Evolutionary conservation across 2,329 filamentous ascomycete genomes (phyloP).

Genomic region (Phialocephala subalpina): DNA sequence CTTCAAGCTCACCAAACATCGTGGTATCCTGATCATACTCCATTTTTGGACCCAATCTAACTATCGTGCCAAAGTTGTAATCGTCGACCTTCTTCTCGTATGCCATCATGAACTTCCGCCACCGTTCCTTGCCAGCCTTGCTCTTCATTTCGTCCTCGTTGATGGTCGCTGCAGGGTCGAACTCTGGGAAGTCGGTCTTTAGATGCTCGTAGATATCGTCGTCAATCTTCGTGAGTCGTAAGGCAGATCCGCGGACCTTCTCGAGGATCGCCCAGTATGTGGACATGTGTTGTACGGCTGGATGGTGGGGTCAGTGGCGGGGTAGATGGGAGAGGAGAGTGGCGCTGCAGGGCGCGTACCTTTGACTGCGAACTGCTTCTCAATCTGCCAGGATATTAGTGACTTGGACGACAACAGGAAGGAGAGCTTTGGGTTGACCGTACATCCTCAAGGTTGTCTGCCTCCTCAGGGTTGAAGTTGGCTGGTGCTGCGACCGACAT

Average conservation of each 20-base stretch:
- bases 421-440: constrained; percentile 42
- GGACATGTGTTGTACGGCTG: constrained; percentile 90
- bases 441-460: constrained; percentile 75
- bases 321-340: constrained; percentile 22
- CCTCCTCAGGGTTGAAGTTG: constrained; percentile 64
- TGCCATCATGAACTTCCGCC: constrained; percentile 91
- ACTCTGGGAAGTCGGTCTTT: constrained; percentile 87
- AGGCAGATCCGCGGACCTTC: constrained; percentile 84
- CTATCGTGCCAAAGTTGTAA: constrained; percentile 97
- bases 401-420: constrained; percentile 13
- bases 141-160: constrained; percentile 98
- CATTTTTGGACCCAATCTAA: constrained; percentile 77
- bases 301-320: constrained; percentile 35
- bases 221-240: constrained; percentile 93
- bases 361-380: constrained; percentile 99
- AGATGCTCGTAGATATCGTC: constrained; percentile 95
- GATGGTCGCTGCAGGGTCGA: constrained; percentile 82
- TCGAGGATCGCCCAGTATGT: constrained; percentile 98
- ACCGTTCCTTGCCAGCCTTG: constrained; percentile 91
- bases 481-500: constrained; percentile 36
- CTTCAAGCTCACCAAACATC: constrained; percentile 78
- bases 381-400: constrained; percentile 70
- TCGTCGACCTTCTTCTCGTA: constrained; percentile 97
- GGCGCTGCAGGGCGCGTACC: constrained; percentile 55
- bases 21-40: constrained; percentile 91